Evolutionary conservation across 345 rosid species (phyloP), one percentile per base, ranked within the genome.

Genomic region (Carallia brachiata): DNA sequence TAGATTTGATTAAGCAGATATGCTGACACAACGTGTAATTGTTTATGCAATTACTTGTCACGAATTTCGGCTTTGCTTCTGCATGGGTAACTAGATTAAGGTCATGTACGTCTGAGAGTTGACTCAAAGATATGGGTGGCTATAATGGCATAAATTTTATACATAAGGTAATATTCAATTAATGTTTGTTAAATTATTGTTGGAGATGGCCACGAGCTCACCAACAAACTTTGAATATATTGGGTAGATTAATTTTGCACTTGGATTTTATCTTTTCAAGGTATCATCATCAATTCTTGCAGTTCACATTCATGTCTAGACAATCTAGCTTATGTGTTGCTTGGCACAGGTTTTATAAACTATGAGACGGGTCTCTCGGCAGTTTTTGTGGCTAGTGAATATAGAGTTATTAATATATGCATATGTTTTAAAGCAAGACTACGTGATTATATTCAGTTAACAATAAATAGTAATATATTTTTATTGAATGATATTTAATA

Each of bases 191-290:
- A 73, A 71, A 56, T 75, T 75, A 2, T 83, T 66, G 87, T 73
- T 83, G 84, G 74, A 72, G 76, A 73, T 79, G 79, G 76, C 71
- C 66, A 71, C 30, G 37, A 64, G 57, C 74, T 52, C 62, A 61
- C 74, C 87, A 85, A 75, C 87, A 82, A 87, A 81, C 86, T 78
- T 87, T 85, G 91, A 85, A 81, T 78, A 73, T 40, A 37, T 8
- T 18, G 6, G 30, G 28, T 31, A 15, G 27, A n/a, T 6, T 8
- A 0, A 17, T 7, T 34, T 66, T 56, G 64, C 19, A 17, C 36
- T 5, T 61, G 36, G 39, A 36, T 36, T 47, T 52, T 12, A 31
- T 44, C 66, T 36, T 52, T 31, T 62, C 60, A n/a, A 52, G 61
- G 61, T 23, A 52, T 30, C 56, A 48, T 8, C n/a, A 8, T 58